phyloP scores from a whole-genome alignment of 2,329 filamentous ascomycete species.

The Cylindrodendrum hubeiense region DNA sequence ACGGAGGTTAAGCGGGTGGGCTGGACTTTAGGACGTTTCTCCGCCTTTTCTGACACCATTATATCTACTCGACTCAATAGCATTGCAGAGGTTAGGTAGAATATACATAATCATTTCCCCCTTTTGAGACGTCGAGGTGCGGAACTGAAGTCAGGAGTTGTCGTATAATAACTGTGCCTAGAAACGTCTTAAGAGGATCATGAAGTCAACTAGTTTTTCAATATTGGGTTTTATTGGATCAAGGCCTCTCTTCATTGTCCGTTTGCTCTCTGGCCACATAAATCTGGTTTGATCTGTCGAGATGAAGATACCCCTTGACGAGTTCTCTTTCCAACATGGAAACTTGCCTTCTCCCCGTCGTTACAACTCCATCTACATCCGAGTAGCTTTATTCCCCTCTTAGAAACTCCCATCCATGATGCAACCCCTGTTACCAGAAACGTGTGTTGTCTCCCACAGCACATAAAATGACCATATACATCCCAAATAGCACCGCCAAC shows the following conservation, averaged over 20 bases:
- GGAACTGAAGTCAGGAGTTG: not conserved
- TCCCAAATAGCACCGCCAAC: not conserved
- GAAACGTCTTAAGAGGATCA: not conserved
- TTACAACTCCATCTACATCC: too few relatives aligned
- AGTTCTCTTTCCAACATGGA: not conserved
- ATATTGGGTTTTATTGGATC: not conserved
- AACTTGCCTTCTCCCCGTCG: not conserved
- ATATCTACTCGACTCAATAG: slow-evolving; percentile 29
- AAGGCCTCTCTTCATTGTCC: too few relatives aligned
- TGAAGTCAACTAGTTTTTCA: too few relatives aligned
- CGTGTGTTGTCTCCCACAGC: not conserved
- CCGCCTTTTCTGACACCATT: slow-evolving; percentile 25
- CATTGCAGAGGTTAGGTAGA: slow-evolving; percentile 43
- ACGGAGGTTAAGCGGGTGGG: not conserved
- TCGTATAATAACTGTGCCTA: too few relatives aligned
- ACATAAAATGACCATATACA: not conserved
- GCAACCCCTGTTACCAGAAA: not conserved
- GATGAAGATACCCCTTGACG: not conserved
- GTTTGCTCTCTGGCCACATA: not conserved
- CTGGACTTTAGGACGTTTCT: slow-evolving; percentile 22
- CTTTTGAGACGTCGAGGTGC: not conserved
- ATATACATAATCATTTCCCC: slow-evolving; percentile 38
- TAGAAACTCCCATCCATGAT: not conserved
- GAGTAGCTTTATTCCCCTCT: not conserved
- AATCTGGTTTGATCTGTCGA: not conserved